Conservation (phyloP, 768 basidiomycete genomes). For the Lepiota brunneoincarnata region DNA sequence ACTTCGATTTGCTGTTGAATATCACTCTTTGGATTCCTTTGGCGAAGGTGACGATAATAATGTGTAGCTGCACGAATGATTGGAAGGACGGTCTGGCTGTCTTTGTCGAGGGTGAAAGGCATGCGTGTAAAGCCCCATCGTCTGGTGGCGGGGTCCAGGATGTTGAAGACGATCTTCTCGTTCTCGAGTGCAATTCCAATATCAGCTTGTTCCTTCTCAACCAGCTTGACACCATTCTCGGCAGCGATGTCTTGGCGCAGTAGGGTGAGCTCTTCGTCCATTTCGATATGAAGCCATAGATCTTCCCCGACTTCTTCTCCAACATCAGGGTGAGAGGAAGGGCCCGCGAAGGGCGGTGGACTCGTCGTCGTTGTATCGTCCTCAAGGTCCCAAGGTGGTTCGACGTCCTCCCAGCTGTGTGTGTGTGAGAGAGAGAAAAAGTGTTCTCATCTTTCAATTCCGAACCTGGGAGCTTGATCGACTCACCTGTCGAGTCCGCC, state of each 20-base stretch:
- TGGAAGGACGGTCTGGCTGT: constrained; percentile 15
- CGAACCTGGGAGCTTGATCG: constrained; percentile 20
- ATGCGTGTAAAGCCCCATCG: constrained; percentile 18
- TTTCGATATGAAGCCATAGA: constrained; percentile 21
- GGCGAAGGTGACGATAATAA: constrained; percentile 27
- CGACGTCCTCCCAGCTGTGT: constrained; percentile 4
- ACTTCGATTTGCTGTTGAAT: constrained; percentile 30
- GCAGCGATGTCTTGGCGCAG: constrained; percentile 17
- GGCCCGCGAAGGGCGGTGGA: background rate
- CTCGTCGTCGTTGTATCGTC: constrained; percentile 21
- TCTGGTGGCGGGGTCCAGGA: constrained; percentile 19
- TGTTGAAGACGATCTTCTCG: constrained; percentile 19
- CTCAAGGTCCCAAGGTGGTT: constrained; percentile 16
- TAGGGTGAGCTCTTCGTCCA: constrained; percentile 21
- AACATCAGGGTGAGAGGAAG: too few relatives aligned
- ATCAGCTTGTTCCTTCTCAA: constrained; percentile 15
- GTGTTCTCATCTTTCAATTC: constrained; percentile 16
- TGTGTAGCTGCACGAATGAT: constrained; percentile 19
- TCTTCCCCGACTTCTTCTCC: too few relatives aligned
- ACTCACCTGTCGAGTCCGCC: background rate
- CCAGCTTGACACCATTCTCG: constrained; percentile 13
- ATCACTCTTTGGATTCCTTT: constrained; percentile 14
- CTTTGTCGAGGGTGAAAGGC: constrained; percentile 13
- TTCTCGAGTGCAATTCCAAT: constrained; percentile 18
- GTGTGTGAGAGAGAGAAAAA: constrained; percentile 19